phyloP scores from a whole-genome alignment of 176 grass and related monocot genomes.

The Zizania latifolia region DNA sequence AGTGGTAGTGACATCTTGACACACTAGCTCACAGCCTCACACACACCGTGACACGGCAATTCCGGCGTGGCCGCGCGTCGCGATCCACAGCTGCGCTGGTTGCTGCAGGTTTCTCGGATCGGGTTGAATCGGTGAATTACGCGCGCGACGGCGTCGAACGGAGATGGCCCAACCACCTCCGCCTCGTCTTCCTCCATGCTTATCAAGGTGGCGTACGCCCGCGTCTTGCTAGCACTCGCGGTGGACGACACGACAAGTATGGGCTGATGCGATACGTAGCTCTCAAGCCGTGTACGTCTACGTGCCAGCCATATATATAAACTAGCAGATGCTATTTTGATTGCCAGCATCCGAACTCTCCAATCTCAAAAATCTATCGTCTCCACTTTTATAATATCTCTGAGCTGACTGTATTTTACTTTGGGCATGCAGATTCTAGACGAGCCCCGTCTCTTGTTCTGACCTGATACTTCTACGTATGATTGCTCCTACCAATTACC shows the following conservation, averaged over 20 bases:
- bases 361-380: neutral
- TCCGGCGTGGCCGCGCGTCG: neutral
- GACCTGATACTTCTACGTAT: neutral
- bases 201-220: conserved; percentile 7
- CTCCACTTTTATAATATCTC: neutral
- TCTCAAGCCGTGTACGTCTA: too few species aligned
- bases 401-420: neutral
- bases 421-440: too few species aligned
- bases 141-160: neutral
- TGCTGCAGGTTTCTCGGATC: neutral
- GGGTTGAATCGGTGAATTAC: neutral
- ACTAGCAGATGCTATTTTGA: neutral
- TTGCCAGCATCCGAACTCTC: conserved; percentile 2
- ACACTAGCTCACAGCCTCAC: too few species aligned
- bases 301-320: too few species aligned
- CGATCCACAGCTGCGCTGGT: neutral
- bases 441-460: too few species aligned
- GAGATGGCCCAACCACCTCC: conserved; percentile 16
- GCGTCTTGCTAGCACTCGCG: neutral
- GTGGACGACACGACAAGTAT: neutral
- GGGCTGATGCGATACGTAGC: conserved; percentile 1
- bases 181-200: neutral
- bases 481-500: neutral
- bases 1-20: neutral
- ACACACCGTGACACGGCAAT: neutral